Base-by-base conservation (phyloP, 352 stramenopile species). In the Globisporangium spiculum region DNA sequence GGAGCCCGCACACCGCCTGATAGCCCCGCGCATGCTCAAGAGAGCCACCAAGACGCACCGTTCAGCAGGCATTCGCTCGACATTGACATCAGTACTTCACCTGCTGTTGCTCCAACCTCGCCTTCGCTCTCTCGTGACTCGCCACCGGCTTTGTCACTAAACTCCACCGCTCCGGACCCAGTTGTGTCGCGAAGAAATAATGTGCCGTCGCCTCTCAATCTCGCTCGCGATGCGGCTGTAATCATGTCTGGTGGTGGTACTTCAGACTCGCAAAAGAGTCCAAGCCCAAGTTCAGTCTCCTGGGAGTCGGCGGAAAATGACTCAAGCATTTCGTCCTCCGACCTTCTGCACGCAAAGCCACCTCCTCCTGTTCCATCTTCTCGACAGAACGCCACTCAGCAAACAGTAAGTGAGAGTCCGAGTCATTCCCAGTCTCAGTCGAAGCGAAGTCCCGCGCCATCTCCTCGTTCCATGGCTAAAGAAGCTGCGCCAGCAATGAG, bases 221-320 rank as follows among this genome's bases (percentile, higher is more conserved):
- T 69, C 18, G 55, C 44, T 53, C 27, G 56, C 22, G 56, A 46
- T 20, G 41, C 34, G 3, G 65, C 65, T 65, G 65, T 52, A 22
- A 69, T 69, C 34, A 69, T 69, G 65, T 68, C 63, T 56, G 20
- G 56, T 5, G 55, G 20, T 46, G 56, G 20, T 48, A 20, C 38
- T 61, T 16, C 20, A 10, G 56, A 61, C 1, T 22, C 56, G 14
- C 63, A 60, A 14, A 64, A 3, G 32, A 46, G 9, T 59, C 20
- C 30, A 20, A 59, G 20, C 30, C 27, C 27, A 20, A 52, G 7
- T 24, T 20, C 30, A 6, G 14, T 38, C 26, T 46, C 56, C 1
- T 30, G 30, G 56, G 56, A 48, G 56, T 36, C 54, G 26, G 16
- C 54, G 16, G 34, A 8, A 60, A 20, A 41, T 30, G 16, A 3